phyloP scores from a whole-genome alignment of 495 filamentous ascomycete species.

The Staphylotrichum tortipilum region DNA sequence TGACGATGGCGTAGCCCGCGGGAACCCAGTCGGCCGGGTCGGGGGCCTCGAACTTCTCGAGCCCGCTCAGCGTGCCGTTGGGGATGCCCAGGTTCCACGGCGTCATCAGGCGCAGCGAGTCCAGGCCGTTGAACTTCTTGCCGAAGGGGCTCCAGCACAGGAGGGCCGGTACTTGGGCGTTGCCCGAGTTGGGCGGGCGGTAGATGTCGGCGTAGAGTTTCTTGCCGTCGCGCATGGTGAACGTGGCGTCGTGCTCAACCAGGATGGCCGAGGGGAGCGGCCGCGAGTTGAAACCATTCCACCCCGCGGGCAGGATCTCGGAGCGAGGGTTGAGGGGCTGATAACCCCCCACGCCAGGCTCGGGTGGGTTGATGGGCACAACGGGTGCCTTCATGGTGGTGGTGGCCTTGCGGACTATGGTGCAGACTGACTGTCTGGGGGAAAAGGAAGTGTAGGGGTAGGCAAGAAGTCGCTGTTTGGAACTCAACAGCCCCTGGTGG shows the following conservation, averaged over 20 bases:
- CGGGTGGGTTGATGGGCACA: not conserved
- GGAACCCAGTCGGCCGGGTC: not conserved
- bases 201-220: slow-evolving; percentile 1
- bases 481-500: no score
- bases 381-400: not conserved
- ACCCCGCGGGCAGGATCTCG: not conserved
- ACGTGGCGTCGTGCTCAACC: not conserved
- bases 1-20: not conserved
- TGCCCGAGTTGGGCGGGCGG: not conserved
- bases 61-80: not conserved
- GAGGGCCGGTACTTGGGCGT: not conserved
- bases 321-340: not conserved
- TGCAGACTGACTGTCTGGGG: not conserved
- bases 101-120: not conserved
- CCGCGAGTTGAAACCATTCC: slow-evolving; percentile 1
- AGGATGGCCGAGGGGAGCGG: not conserved
- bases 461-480: no score
- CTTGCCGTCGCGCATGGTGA: not conserved
- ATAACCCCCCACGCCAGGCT: not conserved
- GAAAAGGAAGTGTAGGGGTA: not conserved
- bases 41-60: not conserved
- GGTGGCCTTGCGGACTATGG: not conserved
- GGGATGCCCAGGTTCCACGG: not conserved
- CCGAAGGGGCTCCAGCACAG: slow-evolving; percentile 1
- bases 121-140: not conserved